Base-by-base conservation (phyloP, 2,329 filamentous ascomycete species). In the Camptophora hylomeconis region DNA sequence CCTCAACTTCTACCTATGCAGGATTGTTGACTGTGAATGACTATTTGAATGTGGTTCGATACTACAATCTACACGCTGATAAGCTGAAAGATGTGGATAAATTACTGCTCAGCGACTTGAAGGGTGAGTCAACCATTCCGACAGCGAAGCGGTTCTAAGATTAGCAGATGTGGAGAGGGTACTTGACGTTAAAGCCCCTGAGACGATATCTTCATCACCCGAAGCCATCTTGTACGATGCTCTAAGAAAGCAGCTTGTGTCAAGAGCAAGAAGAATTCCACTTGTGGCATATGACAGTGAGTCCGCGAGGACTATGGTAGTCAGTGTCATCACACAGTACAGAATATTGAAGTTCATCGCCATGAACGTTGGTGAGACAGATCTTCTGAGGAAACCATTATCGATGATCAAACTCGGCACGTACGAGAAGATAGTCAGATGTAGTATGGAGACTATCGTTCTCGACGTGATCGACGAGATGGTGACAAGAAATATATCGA, bases 21-120 rank as follows among this genome's bases (percentile, higher is more conserved):
- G 89, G 89, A 20, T 71, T 98, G 26, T 67, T 98, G 41, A 98
- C 89, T 16, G 89, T 84, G 39, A 92, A 84, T 37, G 89, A 98
- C 58, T 98, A 89, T 54, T 92, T 98, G 60, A 98, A 98, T 50
- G 79, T 98, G 33, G 92, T 98, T 21, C 87, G 95, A 54, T 98
- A 98, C 58, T 95, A 98, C 63, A 94, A 84, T 66, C 86, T 95
- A 56, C 92, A 89, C 45, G 89, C 87, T 2, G 82, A 92, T 42
- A 80, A 86, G 34, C 70, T 95, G 37, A 74, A 76, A 41, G 76
- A 87, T 50, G 80, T 98, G 45, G 89, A 95, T 43, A 81, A 93
- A 54, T 94, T 98, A 53, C 77, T 83, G 25, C 61, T 98, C 38
- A 87, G 81, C 58, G 93, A 83, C 50, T 69, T 98, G 34, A 72